Percentiles rank a stretch among this genome's conserved stretches.
These are phyloP conservation scores for Pyrenochaeta sp. DNA, from an alignment of 2,329 filamentous ascomycete genomes.

Conservation along the genomic window DNA sequence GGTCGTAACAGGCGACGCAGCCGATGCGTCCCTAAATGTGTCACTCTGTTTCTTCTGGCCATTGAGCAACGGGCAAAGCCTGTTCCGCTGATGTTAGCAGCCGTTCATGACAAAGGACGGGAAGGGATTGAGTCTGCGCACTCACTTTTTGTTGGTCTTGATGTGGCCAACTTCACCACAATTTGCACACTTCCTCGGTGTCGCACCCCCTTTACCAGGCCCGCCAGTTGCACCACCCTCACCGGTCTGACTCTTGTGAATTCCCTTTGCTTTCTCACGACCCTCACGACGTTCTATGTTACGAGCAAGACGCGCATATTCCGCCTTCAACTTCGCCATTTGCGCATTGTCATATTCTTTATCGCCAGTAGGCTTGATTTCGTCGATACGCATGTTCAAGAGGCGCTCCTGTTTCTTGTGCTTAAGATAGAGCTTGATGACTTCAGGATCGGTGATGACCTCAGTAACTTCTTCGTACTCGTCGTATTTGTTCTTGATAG, in stretches of 20 bases:
- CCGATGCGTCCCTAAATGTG: conserved; percentile 46
- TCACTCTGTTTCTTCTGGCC: conserved; percentile 50
- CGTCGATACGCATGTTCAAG: conserved; percentile 75
- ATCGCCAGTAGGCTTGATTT: conserved; percentile 71
- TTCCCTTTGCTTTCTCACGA: conserved; percentile 86
- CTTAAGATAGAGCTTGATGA: conserved; percentile 89
- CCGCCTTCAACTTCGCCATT: conserved; percentile 70
- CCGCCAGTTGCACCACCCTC: conserved; percentile 57
- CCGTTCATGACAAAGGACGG: not conserved
- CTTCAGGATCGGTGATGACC: conserved; percentile 73
- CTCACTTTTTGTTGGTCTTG: conserved; percentile 96
- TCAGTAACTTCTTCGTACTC: conserved; percentile 61
- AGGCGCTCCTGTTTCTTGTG: conserved; percentile 75
- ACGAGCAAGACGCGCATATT: conserved; percentile 83
- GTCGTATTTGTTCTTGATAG: conserved; percentile 68
- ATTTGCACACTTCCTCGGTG: conserved; percentile 90
- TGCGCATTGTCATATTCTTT: conserved; percentile 70
- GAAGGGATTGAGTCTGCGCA: not conserved
- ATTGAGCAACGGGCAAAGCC: conserved; percentile 50
- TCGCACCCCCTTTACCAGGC: conserved; percentile 58
- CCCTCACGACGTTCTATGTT: conserved; percentile 91
- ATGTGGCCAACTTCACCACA: conserved; percentile 97
- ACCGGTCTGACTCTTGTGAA: conserved; percentile 51
- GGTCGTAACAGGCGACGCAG: conserved; percentile 33
- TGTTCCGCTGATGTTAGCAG: conserved; percentile 31